phyloP scores from a whole-genome alignment of 257 asterid genomes.

The Lantana camara region DNA sequence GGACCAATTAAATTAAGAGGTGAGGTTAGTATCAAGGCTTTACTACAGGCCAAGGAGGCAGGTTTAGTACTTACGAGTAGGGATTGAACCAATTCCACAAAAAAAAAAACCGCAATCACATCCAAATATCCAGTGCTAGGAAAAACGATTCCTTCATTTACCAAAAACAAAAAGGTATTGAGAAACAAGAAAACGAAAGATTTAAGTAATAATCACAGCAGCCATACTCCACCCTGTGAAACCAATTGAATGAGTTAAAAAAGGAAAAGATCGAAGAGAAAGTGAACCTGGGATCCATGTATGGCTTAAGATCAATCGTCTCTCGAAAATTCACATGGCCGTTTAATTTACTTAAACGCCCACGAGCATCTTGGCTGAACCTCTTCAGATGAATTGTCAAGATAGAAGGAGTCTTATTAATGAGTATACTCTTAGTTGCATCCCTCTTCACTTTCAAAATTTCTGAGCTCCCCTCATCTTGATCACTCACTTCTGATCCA shows the following conservation, averaged over 20 bases:
- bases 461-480: conserved; percentile 46
- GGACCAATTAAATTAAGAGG: too few relatives aligned
- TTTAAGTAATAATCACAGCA: neutral
- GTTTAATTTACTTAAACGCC: conserved; percentile 79
- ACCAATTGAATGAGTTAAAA: conserved; percentile 7
- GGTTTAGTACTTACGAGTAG: neutral
- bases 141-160: too few relatives aligned
- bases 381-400: conserved; percentile 87
- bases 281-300: conserved; percentile 72
- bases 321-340: conserved; percentile 82
- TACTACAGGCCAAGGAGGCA: neutral
- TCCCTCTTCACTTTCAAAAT: conserved; percentile 81
- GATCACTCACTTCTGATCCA: conserved; percentile 43
- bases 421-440: conserved; percentile 76
- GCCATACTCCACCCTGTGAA: neutral
- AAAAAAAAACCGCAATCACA: neutral
- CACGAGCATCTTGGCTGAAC: conserved; percentile 86
- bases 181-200: neutral
- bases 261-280: conserved; percentile 19
- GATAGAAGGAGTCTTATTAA: conserved; percentile 69
- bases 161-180: too few relatives aligned
- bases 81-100: neutral
- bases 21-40: neutral
- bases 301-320: conserved; percentile 68
- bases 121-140: neutral